These are phyloP conservation scores for Globomyces sp. DNA, from an alignment of 371 early-diverging fungal genomes.

Conservation along the genomic window DNA sequence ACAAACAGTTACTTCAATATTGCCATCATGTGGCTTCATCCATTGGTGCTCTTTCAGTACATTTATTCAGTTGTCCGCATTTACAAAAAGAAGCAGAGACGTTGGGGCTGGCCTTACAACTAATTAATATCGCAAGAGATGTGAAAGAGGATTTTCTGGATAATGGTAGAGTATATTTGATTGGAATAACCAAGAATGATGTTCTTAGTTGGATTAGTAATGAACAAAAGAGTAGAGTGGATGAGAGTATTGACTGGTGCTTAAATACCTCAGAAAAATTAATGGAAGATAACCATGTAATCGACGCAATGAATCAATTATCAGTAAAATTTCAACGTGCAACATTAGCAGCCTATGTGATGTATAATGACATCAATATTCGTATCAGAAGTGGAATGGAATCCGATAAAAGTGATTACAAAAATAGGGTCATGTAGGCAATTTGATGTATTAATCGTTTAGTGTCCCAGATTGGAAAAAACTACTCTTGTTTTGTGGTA, in stretches of 20 bases:
- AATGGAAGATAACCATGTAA: background rate
- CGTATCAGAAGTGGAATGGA: background rate
- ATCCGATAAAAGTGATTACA: too few relatives aligned
- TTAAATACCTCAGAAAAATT: background rate
- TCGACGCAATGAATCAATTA: background rate
- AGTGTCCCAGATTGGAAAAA: too few relatives aligned
- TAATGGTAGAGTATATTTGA: constrained; percentile 54
- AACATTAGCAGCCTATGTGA: background rate
- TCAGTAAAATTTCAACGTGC: background rate
- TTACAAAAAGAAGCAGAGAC: background rate
- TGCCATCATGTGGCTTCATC: constrained; percentile 59
- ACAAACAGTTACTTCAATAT: constrained; percentile 49
- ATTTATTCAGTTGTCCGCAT: constrained; percentile 33
- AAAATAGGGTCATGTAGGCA: too few relatives aligned
- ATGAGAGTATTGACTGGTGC: background rate
- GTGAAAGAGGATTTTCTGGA: constrained; percentile 54
- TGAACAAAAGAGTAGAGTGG: background rate
- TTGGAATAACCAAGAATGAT: constrained; percentile 17
- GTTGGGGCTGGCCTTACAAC: constrained; percentile 62
- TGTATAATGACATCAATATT: background rate
- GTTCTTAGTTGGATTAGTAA: background rate
- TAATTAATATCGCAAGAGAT: constrained; percentile 62
- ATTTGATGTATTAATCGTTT: too few relatives aligned
- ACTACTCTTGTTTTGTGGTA: too few relatives aligned
- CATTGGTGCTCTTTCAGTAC: constrained; percentile 55